Evolutionary conservation across 139 green algal genomes (phyloP).

Genomic region (Haematococcus lacustris): DNA sequence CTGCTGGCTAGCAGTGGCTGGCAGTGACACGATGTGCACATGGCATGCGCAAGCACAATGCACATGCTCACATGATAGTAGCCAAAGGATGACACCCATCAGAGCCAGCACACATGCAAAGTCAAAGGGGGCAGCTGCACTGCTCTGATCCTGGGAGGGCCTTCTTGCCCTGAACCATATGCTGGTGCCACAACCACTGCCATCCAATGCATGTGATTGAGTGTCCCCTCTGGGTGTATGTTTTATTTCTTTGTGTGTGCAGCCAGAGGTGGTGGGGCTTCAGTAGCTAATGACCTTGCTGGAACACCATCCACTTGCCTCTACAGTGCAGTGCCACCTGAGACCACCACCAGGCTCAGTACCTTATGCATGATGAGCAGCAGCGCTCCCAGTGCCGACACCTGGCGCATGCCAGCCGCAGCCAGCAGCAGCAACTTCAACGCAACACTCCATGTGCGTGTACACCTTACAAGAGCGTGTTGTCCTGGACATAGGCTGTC

Average conservation of each 20-base stretch:
- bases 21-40: too few relatives aligned
- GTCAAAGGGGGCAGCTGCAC: too few relatives aligned
- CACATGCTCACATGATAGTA: too few relatives aligned
- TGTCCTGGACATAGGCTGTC: too few relatives aligned
- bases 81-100: too few relatives aligned
- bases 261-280: neutral
- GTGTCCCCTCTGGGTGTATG: too few relatives aligned
- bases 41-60: too few relatives aligned
- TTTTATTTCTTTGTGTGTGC: neutral
- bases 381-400: conserved; percentile 10
- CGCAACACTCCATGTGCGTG: neutral
- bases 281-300: neutral
- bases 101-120: too few relatives aligned
- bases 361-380: conserved; percentile 16
- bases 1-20: too few relatives aligned
- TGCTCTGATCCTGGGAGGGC: neutral
- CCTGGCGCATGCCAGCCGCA: neutral
- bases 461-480: neutral
- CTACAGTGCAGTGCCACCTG: neutral
- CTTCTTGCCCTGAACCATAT: neutral
- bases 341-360: too few relatives aligned
- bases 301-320: neutral
- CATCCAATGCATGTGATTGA: neutral
- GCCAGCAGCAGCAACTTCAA: neutral
- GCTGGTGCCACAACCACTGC: too few relatives aligned